Evolutionary conservation across 179 eudicot species (phyloP).

Genomic region (Gypsophila paniculata): DNA sequence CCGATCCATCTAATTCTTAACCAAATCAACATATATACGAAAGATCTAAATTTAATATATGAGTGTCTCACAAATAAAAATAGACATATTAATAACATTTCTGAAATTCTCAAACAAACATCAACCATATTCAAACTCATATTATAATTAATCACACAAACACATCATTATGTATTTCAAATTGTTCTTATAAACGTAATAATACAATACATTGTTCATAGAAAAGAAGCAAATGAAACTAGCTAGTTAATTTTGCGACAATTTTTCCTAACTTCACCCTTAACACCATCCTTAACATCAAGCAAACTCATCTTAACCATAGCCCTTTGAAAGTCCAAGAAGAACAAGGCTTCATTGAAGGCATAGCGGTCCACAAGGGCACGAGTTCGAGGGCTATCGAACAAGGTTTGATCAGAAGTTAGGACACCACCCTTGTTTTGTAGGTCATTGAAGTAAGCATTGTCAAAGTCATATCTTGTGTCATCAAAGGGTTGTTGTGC

Average conservation of each 20-base stretch:
- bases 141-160: no score
- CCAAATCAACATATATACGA: no score
- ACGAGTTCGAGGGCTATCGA: constrained; percentile 40
- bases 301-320: constrained; percentile 71
- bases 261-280: constrained; percentile 56
- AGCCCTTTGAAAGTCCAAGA: constrained; percentile 68
- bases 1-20: no score
- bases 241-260: constrained; percentile 58
- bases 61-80: no score
- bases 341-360: constrained; percentile 68
- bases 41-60: no score
- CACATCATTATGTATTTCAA: no score
- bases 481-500: constrained; percentile 69
- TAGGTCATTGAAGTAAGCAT: constrained; percentile 47
- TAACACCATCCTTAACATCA: constrained; percentile 54
- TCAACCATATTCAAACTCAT: no score
- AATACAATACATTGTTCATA: no score
- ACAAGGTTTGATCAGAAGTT: constrained; percentile 70
- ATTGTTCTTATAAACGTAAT: no score
- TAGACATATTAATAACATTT: no score
- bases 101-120: no score
- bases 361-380: constrained; percentile 56
- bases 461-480: constrained; percentile 58
- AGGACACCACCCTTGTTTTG: constrained; percentile 53
- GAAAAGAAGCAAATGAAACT: no score